phyloP scores from a whole-genome alignment of 2,329 filamentous ascomycete species.

The Colletotrichum sojae region DNA sequence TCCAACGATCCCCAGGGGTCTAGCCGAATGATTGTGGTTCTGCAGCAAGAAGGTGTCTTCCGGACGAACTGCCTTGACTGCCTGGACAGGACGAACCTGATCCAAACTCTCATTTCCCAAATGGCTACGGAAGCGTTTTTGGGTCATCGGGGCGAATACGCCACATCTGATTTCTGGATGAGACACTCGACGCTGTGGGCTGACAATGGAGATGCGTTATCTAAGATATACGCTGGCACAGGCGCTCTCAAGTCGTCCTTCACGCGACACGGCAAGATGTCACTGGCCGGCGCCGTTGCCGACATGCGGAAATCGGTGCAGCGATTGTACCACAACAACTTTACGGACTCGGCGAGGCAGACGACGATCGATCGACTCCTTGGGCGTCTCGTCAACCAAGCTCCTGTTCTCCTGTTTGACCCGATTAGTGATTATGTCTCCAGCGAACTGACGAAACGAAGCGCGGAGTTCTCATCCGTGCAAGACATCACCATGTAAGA shows the following conservation, averaged over 20 bases:
- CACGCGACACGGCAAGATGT: conserved; percentile 96
- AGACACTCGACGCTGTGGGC: conserved; percentile 95
- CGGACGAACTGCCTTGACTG: conserved; percentile 97
- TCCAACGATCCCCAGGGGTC: conserved; percentile 52
- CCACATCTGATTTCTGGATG: conserved; percentile 88
- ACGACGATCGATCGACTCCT: conserved; percentile 95
- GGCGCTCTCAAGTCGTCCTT: conserved; percentile 96
- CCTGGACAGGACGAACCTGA: conserved; percentile 93
- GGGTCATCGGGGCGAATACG: conserved; percentile 76
- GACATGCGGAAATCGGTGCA: conserved; percentile 96
- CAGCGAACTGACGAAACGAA: conserved; percentile 77
- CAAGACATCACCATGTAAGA: conserved; percentile 82
- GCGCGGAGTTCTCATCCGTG: conserved; percentile 81
- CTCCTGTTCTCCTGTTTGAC: conserved; percentile 88
- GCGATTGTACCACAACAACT: conserved; percentile 97
- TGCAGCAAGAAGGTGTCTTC: conserved; percentile 97
- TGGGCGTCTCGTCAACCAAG: conserved; percentile 86
- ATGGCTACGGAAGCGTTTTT: conserved; percentile 93
- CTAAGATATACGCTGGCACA: conserved; percentile 96
- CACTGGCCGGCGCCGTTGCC: conserved; percentile 91
- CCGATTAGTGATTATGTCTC: conserved; percentile 94
- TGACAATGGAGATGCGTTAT: conserved; percentile 94
- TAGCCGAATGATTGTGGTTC: conserved; percentile 73
- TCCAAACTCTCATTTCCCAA: conserved; percentile 95
- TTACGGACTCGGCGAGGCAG: conserved; percentile 92